Percentiles rank a stretch among this genome's conserved stretches.
Evolutionary conservation across 2,329 filamentous ascomycete species (phyloP).

Genomic region (Pseudocercospora pini-densiflorae): DNA sequence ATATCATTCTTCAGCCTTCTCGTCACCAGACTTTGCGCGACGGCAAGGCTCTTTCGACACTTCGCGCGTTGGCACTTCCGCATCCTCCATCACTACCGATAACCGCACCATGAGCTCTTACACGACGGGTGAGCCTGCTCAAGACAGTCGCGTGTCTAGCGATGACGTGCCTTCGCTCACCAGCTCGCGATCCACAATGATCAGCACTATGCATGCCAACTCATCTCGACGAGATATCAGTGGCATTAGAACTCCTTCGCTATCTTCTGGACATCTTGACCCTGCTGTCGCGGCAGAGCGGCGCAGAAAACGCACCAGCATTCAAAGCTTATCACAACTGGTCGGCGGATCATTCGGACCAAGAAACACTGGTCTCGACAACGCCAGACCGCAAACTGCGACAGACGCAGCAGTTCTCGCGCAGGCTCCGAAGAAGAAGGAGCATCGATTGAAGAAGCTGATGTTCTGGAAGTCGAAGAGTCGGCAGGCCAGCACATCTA

Average conservation of each 20-base stretch:
- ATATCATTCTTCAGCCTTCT: conserved; percentile 60
- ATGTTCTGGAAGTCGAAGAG: conserved; percentile 75
- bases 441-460: conserved; percentile 72
- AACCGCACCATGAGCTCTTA: conserved; percentile 73
- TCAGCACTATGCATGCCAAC: conserved; percentile 63
- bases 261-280: conserved; percentile 47
- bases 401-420: conserved; percentile 66
- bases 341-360: conserved; percentile 72
- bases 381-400: conserved; percentile 47
- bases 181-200: conserved; percentile 78
- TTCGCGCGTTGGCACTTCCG: conserved; percentile 73
- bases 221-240: conserved; percentile 40
- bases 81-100: conserved; percentile 69
- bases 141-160: conserved; percentile 71
- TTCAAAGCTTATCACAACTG: conserved; percentile 76
- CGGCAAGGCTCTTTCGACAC: conserved; percentile 70
- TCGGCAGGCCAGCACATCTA: conserved; percentile 32
- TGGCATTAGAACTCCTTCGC: conserved; percentile 46
- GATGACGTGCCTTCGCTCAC: conserved; percentile 76
- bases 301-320: conserved; percentile 73
- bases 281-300: conserved; percentile 49
- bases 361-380: conserved; percentile 19
- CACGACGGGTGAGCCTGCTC: conserved; percentile 73
- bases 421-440: conserved; percentile 65
- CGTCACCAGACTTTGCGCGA: conserved; percentile 68